Base-by-base conservation (phyloP, 163 green algal genomes). In the Scenedesmus sp. region DNA sequence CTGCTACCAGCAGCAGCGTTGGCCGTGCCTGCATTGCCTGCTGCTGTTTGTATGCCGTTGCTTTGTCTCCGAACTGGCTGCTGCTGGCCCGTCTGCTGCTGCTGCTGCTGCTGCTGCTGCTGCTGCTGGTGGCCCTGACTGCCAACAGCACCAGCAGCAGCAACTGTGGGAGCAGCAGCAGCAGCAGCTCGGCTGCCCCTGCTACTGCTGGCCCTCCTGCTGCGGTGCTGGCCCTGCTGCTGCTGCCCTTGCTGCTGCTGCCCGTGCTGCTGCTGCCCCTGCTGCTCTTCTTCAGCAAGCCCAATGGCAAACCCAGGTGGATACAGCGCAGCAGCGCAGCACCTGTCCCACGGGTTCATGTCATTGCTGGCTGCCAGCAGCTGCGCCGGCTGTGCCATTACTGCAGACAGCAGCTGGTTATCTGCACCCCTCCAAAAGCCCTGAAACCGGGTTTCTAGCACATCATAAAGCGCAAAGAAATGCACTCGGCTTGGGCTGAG, bases 391-490 rank as follows among this genome's bases (percentile, higher is more conserved):
- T 90, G 54, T 12, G 56, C 56, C 90, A 93, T 59, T 16, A 90
- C 64, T 6, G 56, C 8, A 2, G 12, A 6, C 3, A 85, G 62
- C 67, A 93, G 74, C 26, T n/a, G 26, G 2, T 16, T 20, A 13
- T 82, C 81, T 0, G 56, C 70, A 6, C 18, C 67, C 52, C 26
- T 84, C 60, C 59, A 87, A 57, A 86, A 93, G 5, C 82, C 90
- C 52, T 81, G 59, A 8, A 90, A 89, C 12, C 84, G 34, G 3
- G 90, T 87, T 2, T 64, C 54, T 10, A 60, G 2, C 15, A 90
- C 8, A 55, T 93, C 84, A 67, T 93, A 93, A 52, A 93, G 16
- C 18, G 84, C 84, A 46, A 90, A 93, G 54, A 93, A 88, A 10
- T 89, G 82, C 83, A 84, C 59, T 6, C 83, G 57, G 2, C 10